phyloP scores from a whole-genome alignment of 2,329 filamentous ascomycete species.

The Neonectria neomacrospora region DNA sequence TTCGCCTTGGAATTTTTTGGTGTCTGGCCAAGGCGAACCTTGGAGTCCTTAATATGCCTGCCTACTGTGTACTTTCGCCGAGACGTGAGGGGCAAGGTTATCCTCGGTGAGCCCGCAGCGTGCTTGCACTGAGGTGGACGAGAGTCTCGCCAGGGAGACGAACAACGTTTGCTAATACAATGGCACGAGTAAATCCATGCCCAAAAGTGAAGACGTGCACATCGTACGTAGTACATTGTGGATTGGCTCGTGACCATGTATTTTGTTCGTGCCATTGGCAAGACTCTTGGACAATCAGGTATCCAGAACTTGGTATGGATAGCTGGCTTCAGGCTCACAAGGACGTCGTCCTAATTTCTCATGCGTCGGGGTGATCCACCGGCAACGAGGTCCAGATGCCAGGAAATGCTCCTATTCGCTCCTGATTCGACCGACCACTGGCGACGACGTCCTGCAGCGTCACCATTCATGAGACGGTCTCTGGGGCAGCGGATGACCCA shows the following conservation, averaged over 20 bases:
- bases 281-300: background rate
- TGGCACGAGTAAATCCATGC: too few species aligned
- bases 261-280: too few species aligned
- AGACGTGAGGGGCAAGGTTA: background rate
- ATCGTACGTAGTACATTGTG: too few species aligned
- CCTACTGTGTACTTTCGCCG: background rate
- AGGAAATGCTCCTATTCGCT: conserved; percentile 47
- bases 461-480: conserved; percentile 33
- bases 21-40: background rate
- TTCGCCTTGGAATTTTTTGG: background rate
- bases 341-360: conserved; percentile 40
- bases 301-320: conserved; percentile 9
- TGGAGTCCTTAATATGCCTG: background rate
- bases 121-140: background rate
- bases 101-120: conserved; percentile 11
- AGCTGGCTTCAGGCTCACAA: conserved; percentile 6
- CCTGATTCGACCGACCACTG: conserved; percentile 29
- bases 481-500: conserved; percentile 31
- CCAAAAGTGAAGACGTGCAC: too few species aligned
- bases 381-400: conserved; percentile 40
- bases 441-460: conserved; percentile 44
- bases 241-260: too few species aligned
- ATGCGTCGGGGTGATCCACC: conserved; percentile 41
- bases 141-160: too few species aligned
- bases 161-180: too few species aligned